Base-by-base conservation (phyloP, 768 basidiomycete genomes). In the Hebeloma cylindrosporum region DNA sequence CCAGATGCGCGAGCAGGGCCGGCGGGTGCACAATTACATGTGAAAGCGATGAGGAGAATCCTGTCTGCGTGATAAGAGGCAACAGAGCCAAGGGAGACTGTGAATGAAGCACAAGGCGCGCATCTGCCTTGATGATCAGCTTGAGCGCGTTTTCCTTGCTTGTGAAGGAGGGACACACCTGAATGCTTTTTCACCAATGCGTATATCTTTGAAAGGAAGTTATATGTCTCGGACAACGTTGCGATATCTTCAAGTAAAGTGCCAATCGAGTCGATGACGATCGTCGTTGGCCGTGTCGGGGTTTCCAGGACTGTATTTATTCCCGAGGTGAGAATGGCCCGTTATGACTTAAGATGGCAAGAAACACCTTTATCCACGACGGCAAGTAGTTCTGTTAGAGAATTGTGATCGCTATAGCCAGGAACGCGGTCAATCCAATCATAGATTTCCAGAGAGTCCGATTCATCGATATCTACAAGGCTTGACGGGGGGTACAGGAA, bases 221-320 rank as follows among this genome's bases (percentile, higher is more conserved):
- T 69, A 52, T 78, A 80, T 1, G 79, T 69, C 50, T 72, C 69
- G 4, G 84, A 62, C 17, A 71, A 45, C 9, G 85, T 82, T 8
- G 70, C 74, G 17, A 78, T 57, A 56, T 90, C 85, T 7, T 76
- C 68, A 4, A 73, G 58, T 17, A 92, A 63, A 3, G 80, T 83
- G 53, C 89, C 83, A 13, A 82, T 63, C 14, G 87, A 87, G 60
- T 93, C 91, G 26, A 93, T 71, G 40, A 86, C 60, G 17, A 89
- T 75, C 49, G 72, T 76, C 21, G 87, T 46, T n/a, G 82, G 70
- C 22, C 73, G 71, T 22, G 69, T 29, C 22, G 71, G 54, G 34
- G 63, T 76, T 76, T 59, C 39, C 35, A 56, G 42, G 25, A 45
- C 59, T 62, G 31, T 31, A 39, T 14, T 33, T 25, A 37, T 30